These are phyloP conservation scores for Endothia cerciana DNA, from an alignment of 2,329 filamentous ascomycete species.

Conservation along the genomic window DNA sequence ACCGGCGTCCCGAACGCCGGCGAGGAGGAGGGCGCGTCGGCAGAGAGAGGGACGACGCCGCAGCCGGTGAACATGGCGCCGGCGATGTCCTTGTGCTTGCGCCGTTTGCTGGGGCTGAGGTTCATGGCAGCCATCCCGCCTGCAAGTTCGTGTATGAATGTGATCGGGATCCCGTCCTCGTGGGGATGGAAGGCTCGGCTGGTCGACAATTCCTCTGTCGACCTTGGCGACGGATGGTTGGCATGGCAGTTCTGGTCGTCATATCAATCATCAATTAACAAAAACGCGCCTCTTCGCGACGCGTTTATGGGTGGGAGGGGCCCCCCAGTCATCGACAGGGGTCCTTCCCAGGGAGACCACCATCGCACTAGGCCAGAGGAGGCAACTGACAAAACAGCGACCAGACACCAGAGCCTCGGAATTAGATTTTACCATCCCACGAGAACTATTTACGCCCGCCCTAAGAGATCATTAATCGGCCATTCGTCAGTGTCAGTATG, in stretches of 20 bases:
- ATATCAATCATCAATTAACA: slow-evolving; percentile 34
- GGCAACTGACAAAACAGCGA: slow-evolving; percentile 12
- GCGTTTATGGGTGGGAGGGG: background rate
- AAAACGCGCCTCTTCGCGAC: slow-evolving; percentile 29
- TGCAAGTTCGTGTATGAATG: background rate
- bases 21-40: slow-evolving; percentile 82
- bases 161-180: background rate
- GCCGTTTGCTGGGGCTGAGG: slow-evolving; percentile 35
- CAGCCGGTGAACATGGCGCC: slow-evolving; percentile 30
- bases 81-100: slow-evolving; percentile 29
- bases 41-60: slow-evolving; percentile 40
- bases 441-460: too few species aligned
- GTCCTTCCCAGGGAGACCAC: background rate
- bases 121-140: slow-evolving; percentile 31
- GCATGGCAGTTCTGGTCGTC: slow-evolving; percentile 10
- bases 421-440: too few species aligned
- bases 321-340: background rate
- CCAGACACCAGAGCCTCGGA: background rate
- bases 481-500: too few species aligned
- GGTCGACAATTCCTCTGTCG: background rate
- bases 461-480: too few species aligned
- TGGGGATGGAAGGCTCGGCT: background rate
- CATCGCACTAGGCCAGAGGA: background rate
- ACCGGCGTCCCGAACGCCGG: slow-evolving; percentile 87
- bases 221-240: too few species aligned